Evolutionary conservation across 495 filamentous ascomycete species (phyloP).

Genomic region (Neurospora tetrasperma): DNA sequence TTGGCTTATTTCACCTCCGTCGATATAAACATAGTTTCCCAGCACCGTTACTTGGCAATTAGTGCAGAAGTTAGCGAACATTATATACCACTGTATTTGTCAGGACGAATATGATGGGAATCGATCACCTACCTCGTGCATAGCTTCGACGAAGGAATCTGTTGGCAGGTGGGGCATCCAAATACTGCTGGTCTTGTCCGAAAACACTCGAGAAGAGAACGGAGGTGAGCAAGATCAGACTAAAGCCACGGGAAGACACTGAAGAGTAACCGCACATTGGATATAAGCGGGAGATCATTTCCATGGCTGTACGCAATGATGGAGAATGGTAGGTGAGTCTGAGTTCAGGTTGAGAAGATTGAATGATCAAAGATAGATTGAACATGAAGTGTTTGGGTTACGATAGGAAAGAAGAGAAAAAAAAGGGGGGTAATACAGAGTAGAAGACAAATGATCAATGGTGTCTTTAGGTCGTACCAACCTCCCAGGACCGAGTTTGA

Average conservation of each 20-base stretch:
- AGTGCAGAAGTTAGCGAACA: background rate
- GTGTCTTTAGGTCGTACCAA: background rate
- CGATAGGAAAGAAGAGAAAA: background rate
- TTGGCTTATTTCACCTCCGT: constrained; percentile 13
- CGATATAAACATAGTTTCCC: constrained; percentile 13
- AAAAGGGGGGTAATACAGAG: background rate
- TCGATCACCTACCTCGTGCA: background rate
- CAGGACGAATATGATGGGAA: background rate
- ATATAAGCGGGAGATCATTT: background rate
- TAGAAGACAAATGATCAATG: background rate
- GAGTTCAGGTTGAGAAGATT: background rate
- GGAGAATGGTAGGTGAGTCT: background rate
- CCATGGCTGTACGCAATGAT: background rate
- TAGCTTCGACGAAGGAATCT: background rate
- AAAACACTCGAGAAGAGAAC: background rate
- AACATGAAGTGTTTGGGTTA: background rate
- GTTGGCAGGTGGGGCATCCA: background rate
- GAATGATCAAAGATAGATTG: background rate
- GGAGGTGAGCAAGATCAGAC: background rate
- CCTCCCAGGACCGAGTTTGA: background rate
- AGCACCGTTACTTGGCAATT: constrained; percentile 1
- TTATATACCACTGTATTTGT: background rate
- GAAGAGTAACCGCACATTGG: background rate
- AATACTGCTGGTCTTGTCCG: background rate
- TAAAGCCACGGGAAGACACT: background rate